A percentile compares a stretch with the other conserved stretches of the same genome.
Conservation (phyloP, 352 stramenopile genomes). For the Phytophthora ramorum region DNA sequence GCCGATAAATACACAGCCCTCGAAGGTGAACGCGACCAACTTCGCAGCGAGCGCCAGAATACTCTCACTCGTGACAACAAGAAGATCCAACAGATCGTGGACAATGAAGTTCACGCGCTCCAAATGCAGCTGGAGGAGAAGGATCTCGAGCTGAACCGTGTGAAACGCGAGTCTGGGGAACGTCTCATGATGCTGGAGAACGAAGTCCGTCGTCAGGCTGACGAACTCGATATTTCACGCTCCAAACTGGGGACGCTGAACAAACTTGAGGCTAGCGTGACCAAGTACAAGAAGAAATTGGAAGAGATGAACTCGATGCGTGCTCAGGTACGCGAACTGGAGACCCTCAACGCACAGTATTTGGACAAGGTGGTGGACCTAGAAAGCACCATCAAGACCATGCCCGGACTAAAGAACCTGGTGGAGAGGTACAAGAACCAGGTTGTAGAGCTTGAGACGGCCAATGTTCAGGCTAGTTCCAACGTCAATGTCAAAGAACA, state of each 20-base stretch:
- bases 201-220: slow-evolving; percentile 85
- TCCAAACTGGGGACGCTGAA: slow-evolving; percentile 82
- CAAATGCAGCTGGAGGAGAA: slow-evolving; percentile 83
- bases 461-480: slow-evolving; percentile 80
- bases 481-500: slow-evolving; percentile 85
- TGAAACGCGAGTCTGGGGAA: slow-evolving; percentile 80
- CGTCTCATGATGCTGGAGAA: slow-evolving; percentile 84
- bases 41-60: slow-evolving; percentile 74
- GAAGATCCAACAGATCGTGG: slow-evolving; percentile 90
- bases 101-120: slow-evolving; percentile 79
- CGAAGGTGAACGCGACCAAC: slow-evolving; percentile 72
- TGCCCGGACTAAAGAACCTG: slow-evolving; percentile 76
- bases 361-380: slow-evolving; percentile 87
- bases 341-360: slow-evolving; percentile 82
- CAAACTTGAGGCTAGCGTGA: slow-evolving; percentile 81
- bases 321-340: slow-evolving; percentile 78
- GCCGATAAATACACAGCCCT: slow-evolving; percentile 54
- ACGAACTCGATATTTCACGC: slow-evolving; percentile 88
- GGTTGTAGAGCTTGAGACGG: slow-evolving; percentile 86
- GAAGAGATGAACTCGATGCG: slow-evolving; percentile 87
- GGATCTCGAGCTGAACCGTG: slow-evolving; percentile 70
- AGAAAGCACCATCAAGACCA: slow-evolving; percentile 88
- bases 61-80: slow-evolving; percentile 86
- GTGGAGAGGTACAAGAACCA: slow-evolving; percentile 92
- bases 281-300: slow-evolving; percentile 89